Percentiles rank a stretch among this genome's conserved stretches.
Conservation (phyloP, 176 grass and related monocot species). For the Otatea glauca region DNA sequence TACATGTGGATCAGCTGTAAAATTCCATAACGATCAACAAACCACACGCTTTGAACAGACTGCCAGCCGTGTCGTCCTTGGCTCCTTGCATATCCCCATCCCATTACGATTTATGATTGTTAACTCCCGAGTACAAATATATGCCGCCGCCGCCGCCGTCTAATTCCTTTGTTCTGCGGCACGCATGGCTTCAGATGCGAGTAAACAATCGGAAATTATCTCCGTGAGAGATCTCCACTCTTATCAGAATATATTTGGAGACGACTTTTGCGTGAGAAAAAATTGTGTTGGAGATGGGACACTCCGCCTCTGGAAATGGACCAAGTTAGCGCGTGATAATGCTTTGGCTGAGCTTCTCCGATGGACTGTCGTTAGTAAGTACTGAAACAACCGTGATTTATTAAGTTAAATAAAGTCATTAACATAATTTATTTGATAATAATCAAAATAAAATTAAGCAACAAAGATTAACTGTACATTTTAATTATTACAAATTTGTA, state of each 20-base stretch:
- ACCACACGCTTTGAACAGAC: not conserved
- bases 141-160: not conserved
- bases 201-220: not conserved
- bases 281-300: not conserved
- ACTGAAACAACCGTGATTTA: too few species aligned
- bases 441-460: too few species aligned
- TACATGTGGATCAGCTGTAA: not conserved
- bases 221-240: not conserved
- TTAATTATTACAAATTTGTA: too few species aligned
- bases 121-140: not conserved
- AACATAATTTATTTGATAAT: too few species aligned
- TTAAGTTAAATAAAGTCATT: too few species aligned
- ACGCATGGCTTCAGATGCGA: not conserved
- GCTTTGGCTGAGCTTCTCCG: not conserved
- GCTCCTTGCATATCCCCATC: not conserved
- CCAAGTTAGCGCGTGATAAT: not conserved
- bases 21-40: not conserved
- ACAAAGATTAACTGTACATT: too few species aligned
- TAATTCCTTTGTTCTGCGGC: not conserved
- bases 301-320: not conserved
- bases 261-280: constrained; percentile 3
- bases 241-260: constrained; percentile 23
- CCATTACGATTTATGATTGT: not conserved
- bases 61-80: not conserved
- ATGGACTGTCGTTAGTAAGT: not conserved